Evolutionary conservation across 306 rosid genomes (phyloP).

Genomic region (Sphenostylis stenocarpa): DNA sequence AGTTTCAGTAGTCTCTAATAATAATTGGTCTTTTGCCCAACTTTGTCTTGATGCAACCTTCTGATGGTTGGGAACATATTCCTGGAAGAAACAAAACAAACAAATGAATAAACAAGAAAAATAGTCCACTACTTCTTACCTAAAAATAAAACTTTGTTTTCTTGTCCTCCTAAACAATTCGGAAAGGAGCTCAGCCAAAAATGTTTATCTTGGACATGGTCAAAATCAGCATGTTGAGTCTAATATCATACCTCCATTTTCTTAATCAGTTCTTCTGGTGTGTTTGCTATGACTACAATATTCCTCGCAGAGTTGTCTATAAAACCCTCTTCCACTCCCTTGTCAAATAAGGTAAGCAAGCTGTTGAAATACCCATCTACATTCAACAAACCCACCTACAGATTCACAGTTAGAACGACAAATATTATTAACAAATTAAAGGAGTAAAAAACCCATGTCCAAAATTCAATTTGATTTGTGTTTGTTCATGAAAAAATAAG

Average conservation of each 20-base stretch:
- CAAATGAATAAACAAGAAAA: slow-evolving; percentile 11
- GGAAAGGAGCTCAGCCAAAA: not conserved
- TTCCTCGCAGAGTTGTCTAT: slow-evolving; percentile 59
- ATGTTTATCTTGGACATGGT: not conserved
- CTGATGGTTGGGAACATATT: slow-evolving; percentile 55
- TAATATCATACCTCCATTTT: slow-evolving; percentile 58
- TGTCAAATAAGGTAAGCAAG: slow-evolving; percentile 62
- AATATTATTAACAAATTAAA: not conserved
- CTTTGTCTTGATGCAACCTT: slow-evolving; percentile 61
- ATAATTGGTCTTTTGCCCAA: slow-evolving; percentile 52
- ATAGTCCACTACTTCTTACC: slow-evolving; percentile 11
- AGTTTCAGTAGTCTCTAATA: slow-evolving; percentile 41
- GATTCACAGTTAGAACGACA: not conserved
- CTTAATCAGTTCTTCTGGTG: slow-evolving; percentile 52
- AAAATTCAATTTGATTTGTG: not conserved
- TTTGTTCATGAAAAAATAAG: not conserved
- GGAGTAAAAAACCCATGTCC: not conserved
- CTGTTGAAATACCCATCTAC: slow-evolving; percentile 68
- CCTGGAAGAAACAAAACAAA: slow-evolving; percentile 30
- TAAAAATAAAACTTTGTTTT: slow-evolving; percentile 12
- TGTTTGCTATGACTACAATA: slow-evolving; percentile 59
- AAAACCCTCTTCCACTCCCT: slow-evolving; percentile 76
- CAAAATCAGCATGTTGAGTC: slow-evolving; percentile 23
- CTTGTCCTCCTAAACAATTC: slow-evolving; percentile 36
- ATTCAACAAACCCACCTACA: slow-evolving; percentile 72